Evolutionary conservation across 352 stramenopile species (phyloP).

Genomic region (Globisporangium iwayamae): DNA sequence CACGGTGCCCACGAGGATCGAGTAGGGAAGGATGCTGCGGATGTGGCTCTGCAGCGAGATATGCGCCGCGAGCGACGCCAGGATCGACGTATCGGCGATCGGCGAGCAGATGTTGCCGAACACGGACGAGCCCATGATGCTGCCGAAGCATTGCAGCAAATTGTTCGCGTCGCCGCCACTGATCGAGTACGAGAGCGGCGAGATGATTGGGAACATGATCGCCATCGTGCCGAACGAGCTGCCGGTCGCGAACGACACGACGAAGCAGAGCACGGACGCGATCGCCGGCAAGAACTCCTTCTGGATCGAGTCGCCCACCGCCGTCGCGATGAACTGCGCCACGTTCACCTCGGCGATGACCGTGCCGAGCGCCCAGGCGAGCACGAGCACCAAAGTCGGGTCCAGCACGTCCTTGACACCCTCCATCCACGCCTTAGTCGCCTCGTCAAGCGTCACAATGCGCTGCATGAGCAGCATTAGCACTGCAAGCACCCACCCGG

Average conservation of each 20-base stretch:
- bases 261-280: conserved; percentile 77
- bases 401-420: conserved; percentile 91
- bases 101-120: conserved; percentile 89
- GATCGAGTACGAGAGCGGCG: conserved; percentile 81
- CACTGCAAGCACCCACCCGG: conserved; percentile 71
- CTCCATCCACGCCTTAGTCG: conserved; percentile 88
- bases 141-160: conserved; percentile 84
- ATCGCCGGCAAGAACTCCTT: conserved; percentile 81
- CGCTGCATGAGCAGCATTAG: conserved; percentile 68
- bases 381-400: conserved; percentile 85
- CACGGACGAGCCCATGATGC: conserved; percentile 82
- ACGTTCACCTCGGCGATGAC: conserved; percentile 87
- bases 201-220: conserved; percentile 92
- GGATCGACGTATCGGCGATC: conserved; percentile 93
- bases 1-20: conserved; percentile 63
- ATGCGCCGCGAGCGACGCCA: conserved; percentile 75
- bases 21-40: conserved; percentile 83
- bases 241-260: conserved; percentile 90
- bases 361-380: conserved; percentile 86
- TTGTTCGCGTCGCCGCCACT: conserved; percentile 75
- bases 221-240: conserved; percentile 90
- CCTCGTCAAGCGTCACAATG: conserved; percentile 86
- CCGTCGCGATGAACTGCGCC: conserved; percentile 74
- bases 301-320: conserved; percentile 70
- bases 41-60: conserved; percentile 82